Conservation (phyloP, 306 rosid species). For the Vigna unguiculata region DNA sequence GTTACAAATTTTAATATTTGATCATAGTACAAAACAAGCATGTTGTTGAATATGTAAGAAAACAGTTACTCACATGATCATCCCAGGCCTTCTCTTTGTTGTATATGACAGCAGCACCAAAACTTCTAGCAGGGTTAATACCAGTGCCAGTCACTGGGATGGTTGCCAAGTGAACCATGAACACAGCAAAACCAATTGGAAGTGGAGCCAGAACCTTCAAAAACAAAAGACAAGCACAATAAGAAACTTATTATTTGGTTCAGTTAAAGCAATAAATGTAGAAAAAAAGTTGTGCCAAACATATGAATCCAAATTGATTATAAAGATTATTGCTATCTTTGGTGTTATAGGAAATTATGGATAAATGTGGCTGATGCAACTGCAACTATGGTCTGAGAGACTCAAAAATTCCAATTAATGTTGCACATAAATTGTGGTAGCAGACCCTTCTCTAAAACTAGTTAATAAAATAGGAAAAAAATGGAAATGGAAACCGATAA, state of each 20-base stretch:
- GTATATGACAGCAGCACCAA: slow-evolving; percentile 71
- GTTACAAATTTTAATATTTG: not conserved
- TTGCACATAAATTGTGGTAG: not conserved
- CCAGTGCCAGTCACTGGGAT: slow-evolving; percentile 81
- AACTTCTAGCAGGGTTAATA: slow-evolving; percentile 83
- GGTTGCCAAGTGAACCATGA: slow-evolving; percentile 84
- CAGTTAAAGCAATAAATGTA: not conserved
- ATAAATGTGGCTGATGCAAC: not conserved
- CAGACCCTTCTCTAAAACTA: not conserved
- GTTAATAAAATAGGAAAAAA: not conserved
- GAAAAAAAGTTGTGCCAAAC: not conserved
- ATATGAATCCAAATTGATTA: not conserved
- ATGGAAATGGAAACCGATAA: not conserved
- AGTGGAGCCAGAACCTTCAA: slow-evolving; percentile 77
- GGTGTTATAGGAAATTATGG: not conserved
- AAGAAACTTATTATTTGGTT: not conserved
- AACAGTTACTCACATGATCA: slow-evolving; percentile 57
- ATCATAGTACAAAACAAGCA: not conserved
- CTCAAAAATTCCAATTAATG: not conserved
- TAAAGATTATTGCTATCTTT: not conserved
- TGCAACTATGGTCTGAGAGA: no score
- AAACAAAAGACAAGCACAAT: not conserved
- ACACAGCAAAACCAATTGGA: slow-evolving; percentile 82
- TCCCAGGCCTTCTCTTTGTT: slow-evolving; percentile 61
- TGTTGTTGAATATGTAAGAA: not conserved